phyloP scores from a whole-genome alignment of 164 flowering plant genomes.

The Stephania yunnanensis region DNA sequence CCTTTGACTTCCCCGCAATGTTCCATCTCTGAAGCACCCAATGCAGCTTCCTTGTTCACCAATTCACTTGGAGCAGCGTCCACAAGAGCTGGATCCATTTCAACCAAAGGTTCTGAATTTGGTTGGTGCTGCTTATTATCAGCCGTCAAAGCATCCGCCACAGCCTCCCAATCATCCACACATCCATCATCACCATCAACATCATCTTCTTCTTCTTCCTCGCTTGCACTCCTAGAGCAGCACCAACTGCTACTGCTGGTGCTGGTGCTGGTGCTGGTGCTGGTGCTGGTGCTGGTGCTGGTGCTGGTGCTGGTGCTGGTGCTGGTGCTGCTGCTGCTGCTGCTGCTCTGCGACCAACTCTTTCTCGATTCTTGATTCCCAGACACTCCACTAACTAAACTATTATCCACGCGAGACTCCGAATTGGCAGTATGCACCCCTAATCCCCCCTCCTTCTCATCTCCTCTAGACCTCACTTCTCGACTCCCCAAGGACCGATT shows the following conservation, averaged over 20 bases:
- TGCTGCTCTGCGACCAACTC: constrained; percentile 36
- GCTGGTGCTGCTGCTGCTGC: constrained; percentile 39
- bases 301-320: constrained; percentile 25
- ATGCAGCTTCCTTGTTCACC: constrained; percentile 1
- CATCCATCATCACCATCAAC: constrained; percentile 36
- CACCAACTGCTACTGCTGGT: constrained; percentile 31
- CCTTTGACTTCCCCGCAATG: constrained; percentile 1
- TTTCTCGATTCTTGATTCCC: constrained; percentile 31
- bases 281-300: constrained; percentile 39
- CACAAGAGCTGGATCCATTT: constrained; percentile 5
- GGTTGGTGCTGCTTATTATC: constrained; percentile 35
- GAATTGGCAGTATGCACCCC: constrained; percentile 42
- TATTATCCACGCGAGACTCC: constrained; percentile 33
- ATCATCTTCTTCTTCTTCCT: constrained; percentile 10
- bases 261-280: constrained; percentile 26
- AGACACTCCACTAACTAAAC: constrained; percentile 26
- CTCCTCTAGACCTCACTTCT: constrained; percentile 29
- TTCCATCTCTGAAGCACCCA: constrained; percentile 21
- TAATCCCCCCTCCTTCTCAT: constrained; percentile 28
- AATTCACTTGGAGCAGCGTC: constrained; percentile 13
- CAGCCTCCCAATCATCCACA: constrained; percentile 48
- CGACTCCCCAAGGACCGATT: constrained; percentile 22
- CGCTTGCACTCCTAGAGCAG: constrained; percentile 42
- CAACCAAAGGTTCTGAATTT: constrained; percentile 18
- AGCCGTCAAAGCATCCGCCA: constrained; percentile 67